Conservation (phyloP, 805 yeast species). For the Metschnikowia corniflorae region DNA sequence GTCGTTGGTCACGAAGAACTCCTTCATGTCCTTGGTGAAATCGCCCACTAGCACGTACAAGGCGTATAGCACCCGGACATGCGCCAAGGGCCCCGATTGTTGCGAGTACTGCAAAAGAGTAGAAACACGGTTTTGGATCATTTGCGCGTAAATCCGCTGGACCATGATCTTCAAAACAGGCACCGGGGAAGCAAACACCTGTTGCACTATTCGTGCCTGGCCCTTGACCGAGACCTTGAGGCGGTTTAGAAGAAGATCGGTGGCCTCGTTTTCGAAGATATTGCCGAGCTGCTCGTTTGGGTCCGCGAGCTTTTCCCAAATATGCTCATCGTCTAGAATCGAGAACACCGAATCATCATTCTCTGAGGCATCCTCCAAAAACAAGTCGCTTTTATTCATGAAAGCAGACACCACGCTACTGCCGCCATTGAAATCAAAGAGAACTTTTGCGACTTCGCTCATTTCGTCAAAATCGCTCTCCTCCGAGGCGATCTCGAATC, state of each 20-base stretch:
- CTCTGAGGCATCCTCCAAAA: slow-evolving; percentile 44
- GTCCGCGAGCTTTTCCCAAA: slow-evolving; percentile 60
- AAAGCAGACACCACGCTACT: slow-evolving; percentile 76
- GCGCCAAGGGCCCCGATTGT: slow-evolving; percentile 62
- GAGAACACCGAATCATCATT: slow-evolving; percentile 29
- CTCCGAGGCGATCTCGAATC: slow-evolving; percentile 72
- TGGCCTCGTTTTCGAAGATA: slow-evolving; percentile 47
- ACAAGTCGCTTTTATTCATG: slow-evolving; percentile 73
- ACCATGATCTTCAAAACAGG: slow-evolving; percentile 67
- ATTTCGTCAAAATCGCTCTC: slow-evolving; percentile 65
- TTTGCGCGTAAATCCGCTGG: slow-evolving; percentile 73
- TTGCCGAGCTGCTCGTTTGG: slow-evolving; percentile 45
- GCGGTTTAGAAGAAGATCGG: slow-evolving; percentile 52
- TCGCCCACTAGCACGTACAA: slow-evolving; percentile 56
- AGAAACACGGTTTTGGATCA: slow-evolving; percentile 55
- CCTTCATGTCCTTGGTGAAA: slow-evolving; percentile 63
- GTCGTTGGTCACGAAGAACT: slow-evolving; percentile 48
- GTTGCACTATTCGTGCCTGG: slow-evolving; percentile 69
- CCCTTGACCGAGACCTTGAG: slow-evolving; percentile 54
- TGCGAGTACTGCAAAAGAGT: slow-evolving; percentile 59
- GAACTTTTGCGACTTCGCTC: slow-evolving; percentile 70
- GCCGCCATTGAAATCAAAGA: slow-evolving; percentile 83
- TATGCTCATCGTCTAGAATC: slow-evolving; percentile 40
- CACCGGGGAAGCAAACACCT: slow-evolving; percentile 69
- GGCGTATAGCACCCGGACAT: slow-evolving; percentile 69